Evolutionary conservation across 306 rosid genomes (phyloP).

Genomic region (Notholithocarpus densiflorus): DNA sequence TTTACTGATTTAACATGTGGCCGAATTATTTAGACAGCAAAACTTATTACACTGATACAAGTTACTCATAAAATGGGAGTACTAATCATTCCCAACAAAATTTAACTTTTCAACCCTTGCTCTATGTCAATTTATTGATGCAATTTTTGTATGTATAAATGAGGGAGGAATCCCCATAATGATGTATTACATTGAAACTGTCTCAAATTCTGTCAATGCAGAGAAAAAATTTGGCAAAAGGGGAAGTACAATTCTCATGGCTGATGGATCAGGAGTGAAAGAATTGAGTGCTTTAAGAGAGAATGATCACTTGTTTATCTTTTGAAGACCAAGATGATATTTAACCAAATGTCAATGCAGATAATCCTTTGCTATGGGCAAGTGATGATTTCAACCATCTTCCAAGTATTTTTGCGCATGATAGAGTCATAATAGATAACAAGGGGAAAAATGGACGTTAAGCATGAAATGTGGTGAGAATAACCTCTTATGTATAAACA

Average conservation of each 20-base stretch:
- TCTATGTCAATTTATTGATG: neutral
- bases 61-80: neutral
- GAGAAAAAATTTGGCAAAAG: conserved; percentile 67
- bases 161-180: conserved; percentile 4
- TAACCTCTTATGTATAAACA: neutral
- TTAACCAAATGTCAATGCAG: neutral
- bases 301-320: conserved; percentile 58
- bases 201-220: conserved; percentile 34
- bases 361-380: neutral
- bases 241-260: conserved; percentile 66
- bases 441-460: neutral
- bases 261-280: conserved; percentile 71
- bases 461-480: neutral
- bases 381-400: conserved; percentile 2
- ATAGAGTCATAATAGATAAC: neutral
- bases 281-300: conserved; percentile 65
- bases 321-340: conserved; percentile 31
- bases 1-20: neutral
- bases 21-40: neutral
- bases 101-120: neutral
- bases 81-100: neutral
- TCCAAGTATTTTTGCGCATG: neutral
- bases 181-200: neutral
- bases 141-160: conserved; percentile 8
- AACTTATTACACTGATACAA: neutral